Percentiles rank a stretch among this genome's conserved stretches.
phyloP scores from a whole-genome alignment of 2,329 filamentous ascomycete species.

The Colletotrichum sp. region DNA sequence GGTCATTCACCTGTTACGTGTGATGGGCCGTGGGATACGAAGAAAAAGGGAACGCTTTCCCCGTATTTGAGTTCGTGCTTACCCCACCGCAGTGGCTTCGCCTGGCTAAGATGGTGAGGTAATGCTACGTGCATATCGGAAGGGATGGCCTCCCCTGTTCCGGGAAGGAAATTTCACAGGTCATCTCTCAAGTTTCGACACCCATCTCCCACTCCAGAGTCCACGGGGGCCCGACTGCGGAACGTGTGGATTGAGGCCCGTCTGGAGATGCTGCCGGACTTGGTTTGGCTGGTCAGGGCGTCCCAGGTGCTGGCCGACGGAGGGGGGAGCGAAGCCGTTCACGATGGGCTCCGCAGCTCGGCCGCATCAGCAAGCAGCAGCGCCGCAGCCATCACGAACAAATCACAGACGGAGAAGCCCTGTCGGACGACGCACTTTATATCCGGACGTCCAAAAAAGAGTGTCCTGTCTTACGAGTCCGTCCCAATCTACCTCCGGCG shows the following conservation, averaged over 20 bases:
- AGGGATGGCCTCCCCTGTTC: slow-evolving; percentile 16
- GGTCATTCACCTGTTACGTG: slow-evolving; percentile 10
- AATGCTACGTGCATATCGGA: slow-evolving; percentile 20
- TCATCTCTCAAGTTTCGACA: not conserved
- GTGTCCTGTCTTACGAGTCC: not conserved
- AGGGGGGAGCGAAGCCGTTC: not conserved
- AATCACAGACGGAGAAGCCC: not conserved
- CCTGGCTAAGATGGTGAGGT: slow-evolving; percentile 16
- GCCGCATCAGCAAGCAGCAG: slow-evolving; percentile 6
- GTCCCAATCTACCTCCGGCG: not conserved
- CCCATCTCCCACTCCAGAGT: not conserved
- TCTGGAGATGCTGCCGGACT: slow-evolving; percentile 14
- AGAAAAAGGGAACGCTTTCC: slow-evolving; percentile 8
- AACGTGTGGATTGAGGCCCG: not conserved
- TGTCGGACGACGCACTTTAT: not conserved
- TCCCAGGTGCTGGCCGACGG: not conserved
- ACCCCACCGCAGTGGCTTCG: slow-evolving; percentile 17
- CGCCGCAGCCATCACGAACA: not conserved
- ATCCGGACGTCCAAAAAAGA: not conserved
- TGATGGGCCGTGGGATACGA: slow-evolving; percentile 17
- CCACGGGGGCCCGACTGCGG: not conserved
- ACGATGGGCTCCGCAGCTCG: slow-evolving; percentile 10
- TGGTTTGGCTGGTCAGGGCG: not conserved
- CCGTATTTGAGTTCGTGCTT: slow-evolving; percentile 11
- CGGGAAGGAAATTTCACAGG: slow-evolving; percentile 7